Evolutionary conservation across 169 alveolate species (phyloP).

Genomic region (Plasmodium sp.): DNA sequence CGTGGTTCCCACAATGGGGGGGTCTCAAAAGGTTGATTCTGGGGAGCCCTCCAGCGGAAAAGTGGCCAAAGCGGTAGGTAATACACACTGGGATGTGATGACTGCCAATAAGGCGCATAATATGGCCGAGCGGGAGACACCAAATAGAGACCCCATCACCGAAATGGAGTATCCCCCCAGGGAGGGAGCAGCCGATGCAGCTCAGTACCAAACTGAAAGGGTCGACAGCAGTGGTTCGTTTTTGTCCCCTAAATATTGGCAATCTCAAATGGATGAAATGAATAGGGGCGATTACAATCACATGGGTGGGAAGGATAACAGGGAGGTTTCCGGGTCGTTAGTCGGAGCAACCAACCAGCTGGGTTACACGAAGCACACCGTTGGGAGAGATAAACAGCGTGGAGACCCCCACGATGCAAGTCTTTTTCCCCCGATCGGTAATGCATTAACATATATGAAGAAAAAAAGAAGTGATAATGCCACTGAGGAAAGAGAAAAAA

Average conservation of each 20-base stretch:
- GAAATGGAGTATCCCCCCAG: not conserved
- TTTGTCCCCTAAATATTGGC: not conserved
- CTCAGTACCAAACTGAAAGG: not conserved
- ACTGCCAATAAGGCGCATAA: not conserved
- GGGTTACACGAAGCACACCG: not conserved
- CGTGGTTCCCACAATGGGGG: not conserved
- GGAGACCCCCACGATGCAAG: not conserved
- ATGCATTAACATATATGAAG: not conserved
- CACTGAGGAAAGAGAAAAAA: not conserved
- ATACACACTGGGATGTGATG: not conserved
- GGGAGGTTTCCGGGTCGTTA: not conserved
- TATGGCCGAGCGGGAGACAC: not conserved
- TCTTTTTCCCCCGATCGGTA: not conserved
- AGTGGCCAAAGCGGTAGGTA: not conserved
- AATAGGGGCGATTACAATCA: not conserved
- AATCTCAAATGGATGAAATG: not conserved
- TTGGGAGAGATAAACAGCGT: not conserved
- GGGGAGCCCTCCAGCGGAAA: not conserved
- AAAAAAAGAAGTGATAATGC: not conserved
- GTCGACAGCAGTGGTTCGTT: not conserved
- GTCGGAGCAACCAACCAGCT: not conserved
- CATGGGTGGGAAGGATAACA: not conserved
- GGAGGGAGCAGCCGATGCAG: not conserved
- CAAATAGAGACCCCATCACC: not conserved
- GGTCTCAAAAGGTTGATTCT: not conserved